Percentiles rank a stretch among this genome's conserved stretches.
Conservation (phyloP, 2,329 filamentous ascomycete genomes). For the Curvularia hawaiiensis region DNA sequence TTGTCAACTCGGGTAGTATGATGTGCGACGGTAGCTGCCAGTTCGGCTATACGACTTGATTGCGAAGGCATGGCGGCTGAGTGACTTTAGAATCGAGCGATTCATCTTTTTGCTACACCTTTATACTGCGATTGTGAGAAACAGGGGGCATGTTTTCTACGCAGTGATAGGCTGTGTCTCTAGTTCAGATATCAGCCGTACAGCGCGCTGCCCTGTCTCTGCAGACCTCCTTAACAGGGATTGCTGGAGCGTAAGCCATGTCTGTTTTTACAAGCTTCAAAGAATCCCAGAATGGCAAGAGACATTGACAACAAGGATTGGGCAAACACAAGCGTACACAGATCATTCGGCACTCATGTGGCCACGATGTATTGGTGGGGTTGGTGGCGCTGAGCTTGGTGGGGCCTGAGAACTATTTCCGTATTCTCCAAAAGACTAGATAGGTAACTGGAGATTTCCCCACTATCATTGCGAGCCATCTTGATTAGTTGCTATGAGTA, state of each 20-base stretch:
- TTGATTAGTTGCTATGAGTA: background rate
- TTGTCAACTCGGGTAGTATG: conserved; percentile 14
- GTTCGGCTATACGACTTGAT: conserved; percentile 12
- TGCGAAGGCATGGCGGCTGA: background rate
- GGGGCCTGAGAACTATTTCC: background rate
- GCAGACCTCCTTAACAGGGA: background rate
- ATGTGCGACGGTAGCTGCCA: conserved; percentile 6
- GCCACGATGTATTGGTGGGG: background rate
- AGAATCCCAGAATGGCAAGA: background rate
- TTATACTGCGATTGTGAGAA: background rate
- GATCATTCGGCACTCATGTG: background rate
- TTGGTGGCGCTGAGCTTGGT: background rate
- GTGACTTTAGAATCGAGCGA: background rate
- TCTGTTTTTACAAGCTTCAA: background rate
- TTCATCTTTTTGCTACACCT: background rate
- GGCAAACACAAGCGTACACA: background rate
- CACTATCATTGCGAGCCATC: background rate
- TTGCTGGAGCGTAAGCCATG: background rate
- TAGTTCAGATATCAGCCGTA: background rate
- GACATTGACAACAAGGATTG: background rate
- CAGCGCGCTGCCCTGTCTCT: background rate
- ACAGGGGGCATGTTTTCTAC: background rate
- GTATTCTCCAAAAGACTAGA: too few species aligned
- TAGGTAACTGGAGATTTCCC: background rate
- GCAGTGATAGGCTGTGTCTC: background rate